phyloP scores from a whole-genome alignment of 2,329 filamentous ascomycete species.

The Salinomyces thailandicus region DNA sequence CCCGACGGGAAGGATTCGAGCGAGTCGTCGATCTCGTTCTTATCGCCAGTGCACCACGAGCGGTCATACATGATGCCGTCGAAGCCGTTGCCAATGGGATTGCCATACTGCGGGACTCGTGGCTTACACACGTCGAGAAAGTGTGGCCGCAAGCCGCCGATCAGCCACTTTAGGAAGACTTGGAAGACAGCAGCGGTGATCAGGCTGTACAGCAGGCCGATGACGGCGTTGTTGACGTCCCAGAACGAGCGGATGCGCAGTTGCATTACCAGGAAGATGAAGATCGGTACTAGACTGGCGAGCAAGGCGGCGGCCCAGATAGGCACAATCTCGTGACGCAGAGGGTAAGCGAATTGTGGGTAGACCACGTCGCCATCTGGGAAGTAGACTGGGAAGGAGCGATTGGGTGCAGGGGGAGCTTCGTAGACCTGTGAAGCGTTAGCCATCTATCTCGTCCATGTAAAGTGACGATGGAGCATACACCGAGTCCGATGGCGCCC shows the following conservation, averaged over 20 bases:
- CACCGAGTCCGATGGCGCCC: constrained; percentile 57
- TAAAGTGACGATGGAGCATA: constrained; percentile 30
- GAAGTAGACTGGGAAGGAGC: constrained; percentile 61
- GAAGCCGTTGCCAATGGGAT: constrained; percentile 43
- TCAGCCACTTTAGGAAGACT: constrained; percentile 65
- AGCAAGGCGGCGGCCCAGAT: constrained; percentile 61
- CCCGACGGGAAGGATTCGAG: constrained; percentile 64
- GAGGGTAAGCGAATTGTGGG: constrained; percentile 59
- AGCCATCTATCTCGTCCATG: neutral
- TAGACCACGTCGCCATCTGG: constrained; percentile 57
- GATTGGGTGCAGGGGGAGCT: constrained; percentile 49
- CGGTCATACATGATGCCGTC: constrained; percentile 56
- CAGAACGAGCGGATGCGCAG: constrained; percentile 38
- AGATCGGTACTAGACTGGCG: constrained; percentile 54
- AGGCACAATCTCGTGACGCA: constrained; percentile 59
- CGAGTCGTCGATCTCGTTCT: constrained; percentile 54
- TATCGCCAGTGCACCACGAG: constrained; percentile 59
- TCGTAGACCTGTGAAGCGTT: neutral
- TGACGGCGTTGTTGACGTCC: constrained; percentile 55
- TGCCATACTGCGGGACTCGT: constrained; percentile 32
- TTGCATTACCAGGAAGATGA: constrained; percentile 55
- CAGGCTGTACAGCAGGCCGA: constrained; percentile 59
- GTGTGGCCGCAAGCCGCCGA: constrained; percentile 61
- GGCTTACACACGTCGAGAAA: constrained; percentile 63
- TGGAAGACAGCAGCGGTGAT: constrained; percentile 66